Base-by-base conservation (phyloP, 805 yeast species). In the Alloascoidea africana region DNA sequence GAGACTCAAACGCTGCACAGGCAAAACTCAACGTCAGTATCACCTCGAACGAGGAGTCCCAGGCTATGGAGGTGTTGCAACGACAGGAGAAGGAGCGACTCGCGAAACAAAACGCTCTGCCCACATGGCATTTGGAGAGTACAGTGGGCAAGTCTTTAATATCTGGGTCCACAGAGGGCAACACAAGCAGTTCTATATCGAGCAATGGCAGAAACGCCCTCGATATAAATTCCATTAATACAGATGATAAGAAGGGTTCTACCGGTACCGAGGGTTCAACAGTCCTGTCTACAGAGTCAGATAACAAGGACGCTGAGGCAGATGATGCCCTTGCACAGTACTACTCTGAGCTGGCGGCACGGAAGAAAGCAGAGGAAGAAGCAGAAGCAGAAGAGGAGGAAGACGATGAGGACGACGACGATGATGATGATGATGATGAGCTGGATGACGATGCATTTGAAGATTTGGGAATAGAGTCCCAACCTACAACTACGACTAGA, bases 91-190 rank as follows among this genome's bases (percentile, higher is more conserved):
- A 69, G 67, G 74, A 71, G 56, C 77, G 69, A 55, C 67, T 72
- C 46, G 66, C 87, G 55, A 78, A 81, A 52, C 96, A 89, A 56
- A 91, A 91, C 54, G 96, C 96, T 3, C 66, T 91, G 46, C 99
- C 99, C 4, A 78, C 91, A 18, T 91, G 99, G 99, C 95, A 91
- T 54, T 74, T 80, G 45, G 78, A 79, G 47, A 75, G 89, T 52
- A 87, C 99, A 0, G 89, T 89, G 46, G 95, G 94, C 35, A 66
- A 76, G 46, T 57, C 67, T 11, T 65, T 68, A 3, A 55, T 72
- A 41, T 82, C 77, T 41, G 68, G 62, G 44, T 48, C 74, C 41
- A 77, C 68, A 44, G 63, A 59, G 34, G 74, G 64, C 27, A 59
- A 33, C 58, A 50, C 18, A 52, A 42, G 15, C 11, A 18, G 42